Conservation (phyloP, 2,329 filamentous ascomycete species). For the Sporothrix globosa region DNA sequence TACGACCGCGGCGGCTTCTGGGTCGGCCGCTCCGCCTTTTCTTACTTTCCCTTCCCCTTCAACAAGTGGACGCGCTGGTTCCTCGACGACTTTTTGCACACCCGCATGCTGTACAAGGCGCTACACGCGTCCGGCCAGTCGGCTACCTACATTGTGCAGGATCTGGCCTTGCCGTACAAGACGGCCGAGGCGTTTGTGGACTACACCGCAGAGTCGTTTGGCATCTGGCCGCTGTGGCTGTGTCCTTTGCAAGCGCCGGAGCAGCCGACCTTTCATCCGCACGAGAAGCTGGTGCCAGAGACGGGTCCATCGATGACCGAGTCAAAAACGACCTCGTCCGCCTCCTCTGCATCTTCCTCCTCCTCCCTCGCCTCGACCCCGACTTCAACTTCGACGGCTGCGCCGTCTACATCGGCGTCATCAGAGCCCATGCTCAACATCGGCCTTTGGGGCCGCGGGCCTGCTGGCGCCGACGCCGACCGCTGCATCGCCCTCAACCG, state of each 20-base stretch:
- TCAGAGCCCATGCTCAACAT: conserved; percentile 58
- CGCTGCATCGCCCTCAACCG: conserved; percentile 73
- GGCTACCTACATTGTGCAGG: conserved; percentile 69
- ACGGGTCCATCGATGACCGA: background rate
- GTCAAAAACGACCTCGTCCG: background rate
- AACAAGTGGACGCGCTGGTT: conserved; percentile 67
- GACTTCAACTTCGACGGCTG: background rate
- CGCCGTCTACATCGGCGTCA: background rate
- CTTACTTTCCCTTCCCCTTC: conserved; percentile 69
- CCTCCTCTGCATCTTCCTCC: background rate
- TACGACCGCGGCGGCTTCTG: conserved; percentile 78
- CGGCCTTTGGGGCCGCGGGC: conserved; percentile 80
- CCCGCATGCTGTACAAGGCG: conserved; percentile 73
- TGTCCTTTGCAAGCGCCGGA: conserved; percentile 56
- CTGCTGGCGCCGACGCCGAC: conserved; percentile 46
- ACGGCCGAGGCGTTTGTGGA: conserved; percentile 57
- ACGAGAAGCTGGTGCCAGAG: conserved; percentile 41
- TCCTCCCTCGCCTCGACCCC: background rate
- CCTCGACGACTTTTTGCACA: conserved; percentile 73
- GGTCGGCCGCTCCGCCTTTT: conserved; percentile 68
- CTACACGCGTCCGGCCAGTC: conserved; percentile 69
- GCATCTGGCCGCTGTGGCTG: conserved; percentile 64
- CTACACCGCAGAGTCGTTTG: conserved; percentile 55
- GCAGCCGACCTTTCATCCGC: conserved; percentile 60
- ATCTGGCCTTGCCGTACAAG: conserved; percentile 62